These are phyloP conservation scores for Pharnaceum exiguum DNA, from an alignment of 148 eudicot genomes.

Conservation along the genomic window DNA sequence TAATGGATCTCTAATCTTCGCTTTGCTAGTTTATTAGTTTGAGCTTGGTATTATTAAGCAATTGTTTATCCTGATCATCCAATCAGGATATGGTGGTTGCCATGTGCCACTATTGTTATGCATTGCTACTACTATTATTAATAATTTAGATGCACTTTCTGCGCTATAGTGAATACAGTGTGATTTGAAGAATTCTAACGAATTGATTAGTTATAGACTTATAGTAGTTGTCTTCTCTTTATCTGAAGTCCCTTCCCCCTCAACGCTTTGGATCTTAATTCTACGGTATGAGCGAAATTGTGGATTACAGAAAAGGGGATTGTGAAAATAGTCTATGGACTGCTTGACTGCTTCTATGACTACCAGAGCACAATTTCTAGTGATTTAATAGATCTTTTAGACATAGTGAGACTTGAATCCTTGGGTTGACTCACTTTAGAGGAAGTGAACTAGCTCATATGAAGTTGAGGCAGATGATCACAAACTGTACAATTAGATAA, in stretches of 20 bases:
- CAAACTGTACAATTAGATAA: slow-evolving; percentile 4
- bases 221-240: background rate
- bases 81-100: slow-evolving; percentile 7
- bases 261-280: no score
- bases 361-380: background rate
- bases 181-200: background rate
- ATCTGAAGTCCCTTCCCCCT: no score
- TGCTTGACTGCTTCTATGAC: background rate
- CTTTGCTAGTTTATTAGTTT: background rate
- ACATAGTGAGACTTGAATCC: background rate
- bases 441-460: background rate
- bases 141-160: background rate
- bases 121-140: background rate
- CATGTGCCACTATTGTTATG: background rate
- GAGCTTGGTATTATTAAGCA: background rate
- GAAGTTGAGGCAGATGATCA: background rate
- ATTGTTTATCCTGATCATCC: background rate
- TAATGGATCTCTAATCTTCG: no score
- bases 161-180: background rate
- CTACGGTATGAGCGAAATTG: background rate
- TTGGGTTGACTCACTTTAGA: background rate
- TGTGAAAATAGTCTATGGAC: background rate
- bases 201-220: background rate
- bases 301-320: background rate
- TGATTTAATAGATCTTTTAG: background rate